These are phyloP conservation scores for Paraphaeosphaeria sporulosa DNA, from an alignment of 2,329 filamentous ascomycete species.

Conservation along the genomic window DNA sequence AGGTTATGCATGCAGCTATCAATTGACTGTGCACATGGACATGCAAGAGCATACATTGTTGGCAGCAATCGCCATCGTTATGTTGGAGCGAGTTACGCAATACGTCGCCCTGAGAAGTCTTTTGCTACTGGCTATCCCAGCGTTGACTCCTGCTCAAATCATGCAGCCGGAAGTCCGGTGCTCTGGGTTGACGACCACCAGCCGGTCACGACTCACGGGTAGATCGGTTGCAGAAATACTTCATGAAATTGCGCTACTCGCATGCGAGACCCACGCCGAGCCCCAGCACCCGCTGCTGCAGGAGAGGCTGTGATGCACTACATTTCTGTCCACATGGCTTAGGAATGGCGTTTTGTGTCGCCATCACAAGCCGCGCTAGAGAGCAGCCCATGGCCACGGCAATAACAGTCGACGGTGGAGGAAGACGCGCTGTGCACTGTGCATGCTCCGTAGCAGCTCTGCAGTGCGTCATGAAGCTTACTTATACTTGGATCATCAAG, in stretches of 20 bases:
- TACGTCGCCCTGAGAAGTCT: neutral
- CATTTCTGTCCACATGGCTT: conserved; percentile 8
- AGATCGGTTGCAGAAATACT: neutral
- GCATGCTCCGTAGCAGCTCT: neutral
- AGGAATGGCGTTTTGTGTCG: neutral
- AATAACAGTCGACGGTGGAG: neutral
- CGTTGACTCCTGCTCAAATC: neutral
- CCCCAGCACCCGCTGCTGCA: neutral
- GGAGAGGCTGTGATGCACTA: conserved; percentile 5
- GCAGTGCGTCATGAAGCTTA: neutral
- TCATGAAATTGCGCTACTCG: neutral
- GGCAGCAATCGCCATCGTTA: neutral
- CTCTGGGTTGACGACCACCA: neutral
- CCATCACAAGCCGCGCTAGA: neutral
- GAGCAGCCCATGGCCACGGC: neutral
- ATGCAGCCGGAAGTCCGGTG: neutral
- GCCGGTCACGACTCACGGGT: neutral
- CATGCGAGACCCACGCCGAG: conserved; percentile 6
- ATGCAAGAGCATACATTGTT: too few species aligned
- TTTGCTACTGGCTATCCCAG: neutral
- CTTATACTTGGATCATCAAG: neutral
- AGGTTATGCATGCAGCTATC: neutral
- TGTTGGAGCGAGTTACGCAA: neutral
- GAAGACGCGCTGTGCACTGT: neutral
- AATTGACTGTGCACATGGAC: neutral